Base-by-base conservation (phyloP, 1,284 basidiomycete genomes). In the Gymnopus androsaceus region DNA sequence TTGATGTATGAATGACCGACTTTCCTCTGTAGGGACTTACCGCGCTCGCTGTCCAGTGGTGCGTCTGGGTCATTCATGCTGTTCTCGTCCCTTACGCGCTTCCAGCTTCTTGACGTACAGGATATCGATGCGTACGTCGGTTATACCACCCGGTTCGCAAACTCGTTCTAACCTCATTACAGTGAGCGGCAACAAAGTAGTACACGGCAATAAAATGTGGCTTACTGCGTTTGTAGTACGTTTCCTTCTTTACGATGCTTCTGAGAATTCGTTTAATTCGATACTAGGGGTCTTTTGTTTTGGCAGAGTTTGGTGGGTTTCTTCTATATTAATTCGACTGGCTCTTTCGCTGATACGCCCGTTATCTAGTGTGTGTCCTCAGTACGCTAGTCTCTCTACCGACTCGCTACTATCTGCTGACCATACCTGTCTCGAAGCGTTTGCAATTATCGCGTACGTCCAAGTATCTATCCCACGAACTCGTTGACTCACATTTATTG, bases 101-200 rank as follows among this genome's bases (percentile, higher is more conserved):
- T 5, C 14, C n/a, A 54, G 53, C 31, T 54, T 54, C 53, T 37
- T 54, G 25, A 41, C 23, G 21, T 41, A 21, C 14, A 46, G 53
- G 17, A 47, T 54, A 14, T 54, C n/a, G 31, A 46, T 17, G 12
- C 45, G 53, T 54, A 42, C 4, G 53, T 33, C 49, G 27, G 23
- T 21, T 8, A 14, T 37, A 2, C 14, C 11, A 8, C 25, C 12
- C 8, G 1, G 17, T 17, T 25, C 8, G 27, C 14, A 8, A 37
- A 6, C 27, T 11, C 12, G 1, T 37, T 11, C 14, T 27, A 8
- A 30, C 12, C 23, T 14, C 2, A 19, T 30, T 38, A 27, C 30
- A 70, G 68, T 71, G 59, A 71, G 69, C 63, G 65, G 66, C 27
- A 63, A 58, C 27, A 69, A 62, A 38, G 37, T n/a, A 70, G 68